These are phyloP conservation scores for Styphnolobium japonicum DNA, from an alignment of 306 rosid species.

Conservation along the genomic window DNA sequence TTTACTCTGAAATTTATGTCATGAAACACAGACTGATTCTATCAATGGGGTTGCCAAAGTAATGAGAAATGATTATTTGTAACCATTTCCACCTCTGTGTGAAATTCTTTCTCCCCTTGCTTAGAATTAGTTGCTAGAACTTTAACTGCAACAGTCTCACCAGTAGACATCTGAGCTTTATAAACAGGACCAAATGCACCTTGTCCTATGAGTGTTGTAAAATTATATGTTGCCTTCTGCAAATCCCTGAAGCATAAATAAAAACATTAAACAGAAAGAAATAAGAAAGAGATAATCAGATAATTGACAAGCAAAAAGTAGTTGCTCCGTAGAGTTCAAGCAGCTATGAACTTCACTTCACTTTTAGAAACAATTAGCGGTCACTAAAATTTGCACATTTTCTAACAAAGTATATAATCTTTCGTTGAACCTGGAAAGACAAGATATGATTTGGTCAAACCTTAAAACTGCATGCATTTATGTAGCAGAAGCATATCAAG, in stretches of 20 bases:
- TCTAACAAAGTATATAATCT: neutral
- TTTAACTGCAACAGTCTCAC: constrained; percentile 92
- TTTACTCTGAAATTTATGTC: neutral
- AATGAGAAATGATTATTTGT: neutral
- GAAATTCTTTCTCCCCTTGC: constrained; percentile 98
- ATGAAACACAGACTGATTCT: neutral
- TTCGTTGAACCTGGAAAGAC: neutral
- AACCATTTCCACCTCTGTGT: constrained; percentile 70
- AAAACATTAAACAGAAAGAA: neutral
- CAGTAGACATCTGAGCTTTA: constrained; percentile 92
- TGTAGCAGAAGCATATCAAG: too few species aligned
- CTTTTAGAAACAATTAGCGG: neutral
- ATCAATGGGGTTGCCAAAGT: neutral
- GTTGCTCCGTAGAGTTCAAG: neutral
- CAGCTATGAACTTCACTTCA: neutral
- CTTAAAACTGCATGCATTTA: too few species aligned
- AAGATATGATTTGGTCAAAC: neutral
- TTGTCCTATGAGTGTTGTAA: constrained; percentile 92
- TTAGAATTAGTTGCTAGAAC: constrained; percentile 94
- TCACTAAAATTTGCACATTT: neutral
- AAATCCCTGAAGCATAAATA: constrained; percentile 64
- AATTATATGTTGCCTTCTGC: constrained; percentile 89
- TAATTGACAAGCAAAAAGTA: neutral
- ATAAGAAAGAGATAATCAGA: neutral
- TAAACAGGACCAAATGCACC: constrained; percentile 99